Percentiles rank a stretch among this genome's conserved stretches.
Conservation (phyloP, 129 eudicot genomes). For the Rutidosis leptorrhynchoides region DNA sequence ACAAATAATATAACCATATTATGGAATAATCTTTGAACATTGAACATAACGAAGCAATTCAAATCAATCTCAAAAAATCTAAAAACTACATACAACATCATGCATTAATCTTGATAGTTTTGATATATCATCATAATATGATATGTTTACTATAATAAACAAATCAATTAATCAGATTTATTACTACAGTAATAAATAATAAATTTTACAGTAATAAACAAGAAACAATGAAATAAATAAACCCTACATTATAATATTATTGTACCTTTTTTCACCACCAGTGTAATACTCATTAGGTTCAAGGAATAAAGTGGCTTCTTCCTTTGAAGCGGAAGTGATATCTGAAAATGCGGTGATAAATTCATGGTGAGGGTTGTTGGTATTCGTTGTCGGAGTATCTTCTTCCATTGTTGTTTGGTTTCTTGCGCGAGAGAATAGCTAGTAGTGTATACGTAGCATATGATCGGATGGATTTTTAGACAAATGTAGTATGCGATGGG, state of each 20-base stretch:
- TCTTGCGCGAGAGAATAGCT: constrained; percentile 30
- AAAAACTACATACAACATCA: background rate
- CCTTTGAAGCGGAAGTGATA: constrained; percentile 46
- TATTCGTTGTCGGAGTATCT: constrained; percentile 26
- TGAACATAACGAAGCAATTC: background rate
- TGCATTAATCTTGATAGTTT: background rate
- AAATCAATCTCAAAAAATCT: background rate
- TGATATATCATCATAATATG: background rate
- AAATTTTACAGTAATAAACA: background rate
- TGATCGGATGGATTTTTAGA: background rate
- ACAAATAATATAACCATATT: background rate
- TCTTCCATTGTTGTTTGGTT: constrained; percentile 39
- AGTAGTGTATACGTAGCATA: too few relatives aligned
- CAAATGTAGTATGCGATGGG: background rate
- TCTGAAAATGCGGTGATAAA: constrained; percentile 42
- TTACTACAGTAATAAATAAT: background rate
- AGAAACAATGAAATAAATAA: background rate
- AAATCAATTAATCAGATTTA: background rate
- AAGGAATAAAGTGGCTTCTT: constrained; percentile 65
- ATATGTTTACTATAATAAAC: background rate
- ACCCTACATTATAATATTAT: background rate
- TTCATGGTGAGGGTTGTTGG: constrained; percentile 13
- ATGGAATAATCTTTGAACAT: background rate
- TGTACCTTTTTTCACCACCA: constrained; percentile 90
- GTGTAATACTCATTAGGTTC: constrained; percentile 73